Evolutionary conservation across 2,329 filamentous ascomycete genomes (phyloP).

Genomic region (Aureobasidium uvarum): DNA sequence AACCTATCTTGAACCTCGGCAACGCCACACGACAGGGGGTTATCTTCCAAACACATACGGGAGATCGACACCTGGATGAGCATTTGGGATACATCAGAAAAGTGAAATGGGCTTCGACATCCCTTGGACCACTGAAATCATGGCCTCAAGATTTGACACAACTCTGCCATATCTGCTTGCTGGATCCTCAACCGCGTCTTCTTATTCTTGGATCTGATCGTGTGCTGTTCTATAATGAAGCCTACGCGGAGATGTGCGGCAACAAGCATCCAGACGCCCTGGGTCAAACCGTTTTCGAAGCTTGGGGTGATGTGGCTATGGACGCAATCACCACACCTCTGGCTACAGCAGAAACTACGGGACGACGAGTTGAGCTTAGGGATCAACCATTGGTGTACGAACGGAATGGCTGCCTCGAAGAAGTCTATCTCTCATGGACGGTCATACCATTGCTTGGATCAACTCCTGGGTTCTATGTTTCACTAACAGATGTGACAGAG

Average conservation of each 20-base stretch:
- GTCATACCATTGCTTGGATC: slow-evolving; percentile 21
- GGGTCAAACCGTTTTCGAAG: slow-evolving; percentile 1
- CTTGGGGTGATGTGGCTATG: background rate
- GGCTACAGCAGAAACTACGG: slow-evolving; percentile 1
- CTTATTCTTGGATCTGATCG: slow-evolving; percentile 26
- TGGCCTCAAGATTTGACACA: slow-evolving; percentile 27
- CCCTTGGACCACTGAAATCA: slow-evolving; percentile 21
- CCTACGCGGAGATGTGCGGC: slow-evolving; percentile 25
- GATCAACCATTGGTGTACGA: background rate
- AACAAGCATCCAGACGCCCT: slow-evolving; percentile 24
- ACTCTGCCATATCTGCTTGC: slow-evolving; percentile 24
- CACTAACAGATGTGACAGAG: slow-evolving; percentile 25
- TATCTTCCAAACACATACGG: slow-evolving; percentile 1
- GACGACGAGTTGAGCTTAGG: background rate
- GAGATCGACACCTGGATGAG: background rate
- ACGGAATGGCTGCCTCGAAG: slow-evolving; percentile 25
- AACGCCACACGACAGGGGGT: background rate
- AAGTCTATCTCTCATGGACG: slow-evolving; percentile 26
- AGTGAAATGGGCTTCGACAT: slow-evolving; percentile 27
- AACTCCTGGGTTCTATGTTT: slow-evolving; percentile 10
- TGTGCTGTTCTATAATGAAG: slow-evolving; percentile 27
- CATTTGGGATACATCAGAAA: slow-evolving; percentile 17
- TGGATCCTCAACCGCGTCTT: slow-evolving; percentile 26
- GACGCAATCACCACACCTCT: background rate
- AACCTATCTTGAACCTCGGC: background rate